Conservation (phyloP, 169 alveolate species). For the Babesia ovis region DNA sequence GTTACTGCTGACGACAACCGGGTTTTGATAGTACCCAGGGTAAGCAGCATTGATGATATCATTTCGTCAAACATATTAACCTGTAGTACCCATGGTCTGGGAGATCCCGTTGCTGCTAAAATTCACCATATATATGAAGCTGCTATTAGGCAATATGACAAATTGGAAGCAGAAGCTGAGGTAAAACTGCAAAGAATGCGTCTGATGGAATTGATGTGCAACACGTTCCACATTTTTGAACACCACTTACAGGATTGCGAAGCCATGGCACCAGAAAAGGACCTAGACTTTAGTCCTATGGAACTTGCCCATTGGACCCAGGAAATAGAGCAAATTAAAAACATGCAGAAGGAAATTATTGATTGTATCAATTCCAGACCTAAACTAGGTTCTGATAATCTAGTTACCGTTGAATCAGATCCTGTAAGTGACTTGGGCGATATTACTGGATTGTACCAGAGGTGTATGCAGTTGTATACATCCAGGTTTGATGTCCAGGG, state of each 20-base stretch:
- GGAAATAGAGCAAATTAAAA: background rate
- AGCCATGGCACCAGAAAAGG: background rate
- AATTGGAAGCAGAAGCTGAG: background rate
- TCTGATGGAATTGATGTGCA: constrained; percentile 33
- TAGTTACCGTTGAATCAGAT: background rate
- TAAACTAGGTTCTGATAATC: background rate
- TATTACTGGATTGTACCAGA: background rate
- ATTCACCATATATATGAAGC: background rate
- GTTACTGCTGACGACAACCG: background rate
- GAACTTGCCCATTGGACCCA: background rate
- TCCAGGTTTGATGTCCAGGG: background rate
- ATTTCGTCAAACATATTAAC: background rate
- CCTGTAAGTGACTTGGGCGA: background rate
- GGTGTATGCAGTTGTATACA: background rate
- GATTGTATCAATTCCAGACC: background rate
- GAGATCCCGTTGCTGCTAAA: background rate
- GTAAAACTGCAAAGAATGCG: constrained; percentile 5
- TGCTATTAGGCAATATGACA: background rate
- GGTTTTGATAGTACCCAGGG: background rate
- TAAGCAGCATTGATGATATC: background rate
- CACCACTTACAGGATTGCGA: constrained; percentile 16
- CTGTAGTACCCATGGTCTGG: background rate
- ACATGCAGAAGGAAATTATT: background rate
- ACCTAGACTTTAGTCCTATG: background rate
- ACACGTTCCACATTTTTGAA: constrained; percentile 37